Conservation (phyloP, 2,329 filamentous ascomycete species). For the Colletotrichum liriopes region DNA sequence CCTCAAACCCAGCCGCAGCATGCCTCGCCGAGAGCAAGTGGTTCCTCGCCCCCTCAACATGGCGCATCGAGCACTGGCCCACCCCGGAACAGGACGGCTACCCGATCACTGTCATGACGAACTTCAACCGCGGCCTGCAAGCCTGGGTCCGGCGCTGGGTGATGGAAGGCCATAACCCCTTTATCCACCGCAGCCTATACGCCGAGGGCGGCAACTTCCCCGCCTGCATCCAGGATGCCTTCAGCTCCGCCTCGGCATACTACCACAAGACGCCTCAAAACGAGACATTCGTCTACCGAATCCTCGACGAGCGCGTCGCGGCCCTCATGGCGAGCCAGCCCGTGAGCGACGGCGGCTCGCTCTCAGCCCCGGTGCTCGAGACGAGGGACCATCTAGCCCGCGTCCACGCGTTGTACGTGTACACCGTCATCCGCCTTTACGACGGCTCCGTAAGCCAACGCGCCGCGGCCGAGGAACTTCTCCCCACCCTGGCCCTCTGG, state of each 20-base stretch:
- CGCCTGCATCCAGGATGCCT: constrained; percentile 47
- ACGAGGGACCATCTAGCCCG: constrained; percentile 45
- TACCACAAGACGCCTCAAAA: constrained; percentile 45
- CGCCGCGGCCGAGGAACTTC: constrained; percentile 44
- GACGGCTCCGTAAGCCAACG: constrained; percentile 47
- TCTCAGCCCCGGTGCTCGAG: constrained; percentile 8
- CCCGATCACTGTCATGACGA: constrained; percentile 44
- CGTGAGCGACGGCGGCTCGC: neutral
- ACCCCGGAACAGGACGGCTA: constrained; percentile 14
- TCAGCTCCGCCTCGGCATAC: constrained; percentile 45
- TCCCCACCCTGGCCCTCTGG: constrained; percentile 44
- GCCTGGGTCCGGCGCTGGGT: constrained; percentile 49
- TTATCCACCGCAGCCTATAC: constrained; percentile 49
- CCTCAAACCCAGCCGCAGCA: neutral
- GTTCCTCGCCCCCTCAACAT: constrained; percentile 45
- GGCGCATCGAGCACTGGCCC: constrained; percentile 43
- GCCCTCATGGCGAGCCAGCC: constrained; percentile 40
- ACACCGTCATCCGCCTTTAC: constrained; percentile 47
- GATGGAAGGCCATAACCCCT: constrained; percentile 45
- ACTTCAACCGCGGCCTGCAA: constrained; percentile 46
- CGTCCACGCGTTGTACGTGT: constrained; percentile 46
- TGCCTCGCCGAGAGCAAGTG: constrained; percentile 25
- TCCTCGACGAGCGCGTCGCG: constrained; percentile 45
- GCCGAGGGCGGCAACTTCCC: constrained; percentile 43
- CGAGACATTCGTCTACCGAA: constrained; percentile 44